Evolutionary conservation across 129 eudicot species (phyloP), one percentile per base, ranked within the genome.

Genomic region (Centella asiatica): DNA sequence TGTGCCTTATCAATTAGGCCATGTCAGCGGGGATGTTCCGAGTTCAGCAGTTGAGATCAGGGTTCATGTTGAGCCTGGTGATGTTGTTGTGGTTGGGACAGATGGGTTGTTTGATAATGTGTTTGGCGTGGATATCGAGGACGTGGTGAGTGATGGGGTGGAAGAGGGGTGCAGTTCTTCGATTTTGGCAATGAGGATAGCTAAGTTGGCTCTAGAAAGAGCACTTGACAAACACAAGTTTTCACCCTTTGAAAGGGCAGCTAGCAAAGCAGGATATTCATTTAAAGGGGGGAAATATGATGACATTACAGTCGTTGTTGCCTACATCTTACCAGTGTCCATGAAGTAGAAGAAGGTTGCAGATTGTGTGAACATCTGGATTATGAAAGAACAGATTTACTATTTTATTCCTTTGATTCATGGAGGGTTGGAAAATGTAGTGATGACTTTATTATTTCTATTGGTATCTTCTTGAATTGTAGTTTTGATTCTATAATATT

Each of bases 31-130:
- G 4, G 18, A 29, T 31, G 25, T 8, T 3, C 6, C 15, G 2
- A 19, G 9, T 2, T 31, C 48, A 2, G 60, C 32, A 6, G 48
- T 26, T 19, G 34, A 65, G 39, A 19, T 65, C 32, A 32, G 5
- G 4, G 14, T 49, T 10, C 26, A 6, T 1, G 58, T 64, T 1
- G 29, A 11, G 6, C 4, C 44, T 1, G 69, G 69, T 5, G 69
- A 64, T 17, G 39, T 64, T 4, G 31, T 64, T 20, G 69, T 46
- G 24, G 57, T 29, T 1, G 69, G 58, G 19, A 64, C 55, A 5
- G 69, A 64, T 47, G 69, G 69, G 15, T 47, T 64, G 27, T 47
- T 64, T 64, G 69, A 64, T n/a, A 64, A 46, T 19, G 44, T 64
- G 15, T 14, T 26, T 31, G 34, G 6, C 4, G 22, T 26, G 2